Base-by-base conservation (phyloP, 192 early-diverging fungal genomes). In the Funneliformis geosporum region DNA sequence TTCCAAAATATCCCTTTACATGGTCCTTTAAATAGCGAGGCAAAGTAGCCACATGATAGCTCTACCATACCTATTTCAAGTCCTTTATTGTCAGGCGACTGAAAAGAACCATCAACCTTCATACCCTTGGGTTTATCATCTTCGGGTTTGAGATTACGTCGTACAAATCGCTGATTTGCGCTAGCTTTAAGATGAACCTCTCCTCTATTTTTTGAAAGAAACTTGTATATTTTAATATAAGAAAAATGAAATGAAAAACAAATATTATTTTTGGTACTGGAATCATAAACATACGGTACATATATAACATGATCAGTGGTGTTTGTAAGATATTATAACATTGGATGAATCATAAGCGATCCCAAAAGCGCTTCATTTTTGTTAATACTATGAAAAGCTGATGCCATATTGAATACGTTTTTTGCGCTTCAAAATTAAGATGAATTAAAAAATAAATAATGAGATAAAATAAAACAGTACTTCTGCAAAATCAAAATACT, bases 21-120 rank as follows among this genome's bases (percentile, higher is more conserved):
- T 73, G 70, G n/a, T n/a, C n/a, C n/a, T n/a, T n/a, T n/a, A n/a
- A n/a, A n/a, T 80, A 80, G 33, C 79, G 50, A 38, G 79, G 79
- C 64, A 70, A 25, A 33, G 33, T 60, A 61, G 27, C 79, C 79
- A n/a, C 70, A 55, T 12, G 79, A 73, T 44, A 73, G 7, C 60
- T 80, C 79, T 10, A 80, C 43, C 42, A 80, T 47, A 21, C 79
- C 69, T 40, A 80, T 33, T 61, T 80, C 79, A 73, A 79, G 65
- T 38, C 59, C 77, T 50, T 69, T 61, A 16, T 79, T 40, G 18
- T 66, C 77, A 7, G 65, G 66, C 14, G 69, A 47, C 27, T 79
- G 46, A 60, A 76, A 76, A 16, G 44, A 23, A 25, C 75, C 40
- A 64, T 76, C 75, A 1, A 76, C 75, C 0, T 76, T 76, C 67